Evolutionary conservation across 305 asterid genomes (phyloP).

Genomic region (Solanum hybrid): DNA sequence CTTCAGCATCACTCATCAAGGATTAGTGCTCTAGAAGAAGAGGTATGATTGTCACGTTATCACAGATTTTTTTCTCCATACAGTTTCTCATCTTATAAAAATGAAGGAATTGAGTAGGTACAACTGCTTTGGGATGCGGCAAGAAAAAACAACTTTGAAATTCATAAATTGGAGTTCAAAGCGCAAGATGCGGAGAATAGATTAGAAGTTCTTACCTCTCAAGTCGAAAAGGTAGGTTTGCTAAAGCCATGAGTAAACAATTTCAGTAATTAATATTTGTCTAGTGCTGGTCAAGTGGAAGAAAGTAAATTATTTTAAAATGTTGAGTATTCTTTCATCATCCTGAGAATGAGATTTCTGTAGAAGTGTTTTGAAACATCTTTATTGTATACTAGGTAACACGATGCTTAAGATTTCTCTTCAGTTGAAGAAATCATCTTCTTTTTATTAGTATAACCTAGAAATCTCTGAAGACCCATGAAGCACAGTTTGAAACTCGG

Average conservation of each 20-base stretch:
- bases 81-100: conserved; percentile 6
- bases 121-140: conserved; percentile 66
- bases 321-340: not conserved
- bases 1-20: conserved; percentile 10
- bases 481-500: not conserved
- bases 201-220: conserved; percentile 26
- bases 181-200: conserved; percentile 56
- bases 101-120: conserved; percentile 35
- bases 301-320: not conserved
- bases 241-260: not conserved
- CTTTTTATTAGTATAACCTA: not conserved
- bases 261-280: not conserved
- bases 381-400: not conserved
- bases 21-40: conserved; percentile 48
- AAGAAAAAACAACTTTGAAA: conserved; percentile 59
- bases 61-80: not conserved
- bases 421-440: not conserved
- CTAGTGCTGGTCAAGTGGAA: not conserved
- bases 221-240: conserved; percentile 46
- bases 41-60: conserved; percentile 30
- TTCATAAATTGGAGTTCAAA: conserved; percentile 43
- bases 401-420: not conserved
- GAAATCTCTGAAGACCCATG: not conserved
- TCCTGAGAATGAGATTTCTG: not conserved
- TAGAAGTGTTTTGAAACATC: not conserved